Evolutionary conservation across 176 grass and related monocot species (phyloP).

Genomic region (Microstegium vimineum): DNA sequence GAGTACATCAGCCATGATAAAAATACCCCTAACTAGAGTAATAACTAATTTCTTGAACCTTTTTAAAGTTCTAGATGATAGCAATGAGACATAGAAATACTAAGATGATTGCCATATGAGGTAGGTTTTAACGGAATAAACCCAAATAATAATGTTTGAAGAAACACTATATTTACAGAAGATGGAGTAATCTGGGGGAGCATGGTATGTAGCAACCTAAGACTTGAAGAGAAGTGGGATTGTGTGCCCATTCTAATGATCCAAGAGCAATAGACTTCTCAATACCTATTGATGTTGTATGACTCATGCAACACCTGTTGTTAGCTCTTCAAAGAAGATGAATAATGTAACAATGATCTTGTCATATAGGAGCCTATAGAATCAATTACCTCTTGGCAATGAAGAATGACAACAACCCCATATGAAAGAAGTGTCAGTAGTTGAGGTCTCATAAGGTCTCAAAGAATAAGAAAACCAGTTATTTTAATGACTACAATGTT

Average conservation of each 20-base stretch:
- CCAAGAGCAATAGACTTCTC: not conserved
- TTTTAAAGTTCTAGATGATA: no score
- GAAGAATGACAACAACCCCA: not conserved
- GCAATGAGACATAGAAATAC: no score
- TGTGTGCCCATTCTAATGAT: not conserved
- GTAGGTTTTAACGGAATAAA: no score
- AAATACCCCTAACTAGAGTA: no score
- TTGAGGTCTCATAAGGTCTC: not conserved
- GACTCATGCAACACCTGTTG: not conserved
- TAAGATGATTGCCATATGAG: no score
- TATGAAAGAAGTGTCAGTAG: not conserved
- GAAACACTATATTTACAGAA: not conserved
- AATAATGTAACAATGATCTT: not conserved
- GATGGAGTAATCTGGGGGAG: not conserved
- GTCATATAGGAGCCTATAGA: not conserved
- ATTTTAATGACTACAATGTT: no score
- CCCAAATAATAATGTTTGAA: no score
- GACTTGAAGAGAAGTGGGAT: not conserved
- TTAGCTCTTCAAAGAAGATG: not conserved
- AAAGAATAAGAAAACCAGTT: not conserved
- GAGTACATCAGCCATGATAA: no score
- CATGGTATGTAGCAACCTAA: not conserved
- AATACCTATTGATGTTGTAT: not conserved
- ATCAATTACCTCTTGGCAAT: not conserved
- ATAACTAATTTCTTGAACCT: no score